Base-by-base conservation (phyloP, 345 rosid species). In the Eucalyptus tenuipes region DNA sequence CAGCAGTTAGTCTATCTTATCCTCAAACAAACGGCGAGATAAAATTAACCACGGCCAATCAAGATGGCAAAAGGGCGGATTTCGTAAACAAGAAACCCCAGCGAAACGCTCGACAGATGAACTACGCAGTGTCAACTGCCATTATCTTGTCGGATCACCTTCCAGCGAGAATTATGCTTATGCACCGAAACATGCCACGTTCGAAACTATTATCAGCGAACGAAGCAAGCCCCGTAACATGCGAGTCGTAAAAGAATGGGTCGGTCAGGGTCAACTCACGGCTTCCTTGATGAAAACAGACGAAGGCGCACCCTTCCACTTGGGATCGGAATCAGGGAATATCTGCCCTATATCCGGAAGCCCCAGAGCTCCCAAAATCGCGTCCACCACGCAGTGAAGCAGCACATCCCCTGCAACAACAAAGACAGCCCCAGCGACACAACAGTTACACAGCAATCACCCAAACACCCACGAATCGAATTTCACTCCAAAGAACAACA, bases 311-410 rank as follows among this genome's bases (percentile, higher is more conserved):
- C 99, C 99, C 93, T 96, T 96, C 99, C 99, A 97, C 91, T 96
- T 96, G 47, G 99, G 98, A 93, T 98, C 99, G 81, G 92, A 87
- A 89, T 98, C 98, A 15, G 99, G 99, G 88, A 98, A 97, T 52
- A 98, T 96, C 95, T 97, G 99, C 52, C 99, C 99, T 55, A 98
- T 98, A 94, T 98, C 99, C 79, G 99, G 99, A 61, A 98, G 95
- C 48, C 99, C 99, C 88, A 98, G 85, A 5, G 99, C 99, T 57
- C 99, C 99, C 94, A 98, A 88, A 89, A 98, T 95, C 31, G 99
- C 99, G 95, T 97, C 99, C 90, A 98, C 99, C 57, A 97, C 99
- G 91, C 99, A 98, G 90, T 97, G 99, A 57, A 98, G 97, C 91
- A 98, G 91, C 92, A 98, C 99, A 94, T 98, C 99, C 55, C 99